These are phyloP conservation scores for Alloteropsis angusta DNA, from an alignment of 202 grass and related monocot genomes.

Conservation along the genomic window DNA sequence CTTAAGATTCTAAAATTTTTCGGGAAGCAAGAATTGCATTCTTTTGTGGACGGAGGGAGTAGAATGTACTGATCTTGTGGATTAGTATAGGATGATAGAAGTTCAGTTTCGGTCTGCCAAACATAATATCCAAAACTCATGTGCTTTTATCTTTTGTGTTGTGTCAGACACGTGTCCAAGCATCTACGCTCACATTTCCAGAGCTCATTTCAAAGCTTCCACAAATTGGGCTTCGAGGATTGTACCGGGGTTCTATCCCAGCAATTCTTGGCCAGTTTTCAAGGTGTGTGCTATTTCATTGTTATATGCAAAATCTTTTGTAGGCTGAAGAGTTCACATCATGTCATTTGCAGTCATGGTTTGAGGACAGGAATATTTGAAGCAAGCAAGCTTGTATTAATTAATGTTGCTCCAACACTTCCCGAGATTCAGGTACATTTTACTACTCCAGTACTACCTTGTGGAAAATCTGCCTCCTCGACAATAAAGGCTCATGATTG, in stretches of 20 bases:
- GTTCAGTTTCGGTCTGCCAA: background rate
- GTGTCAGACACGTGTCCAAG: conserved; percentile 85
- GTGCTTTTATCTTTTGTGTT: conserved; percentile 18
- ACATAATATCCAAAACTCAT: conserved; percentile 9
- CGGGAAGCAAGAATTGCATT: no score
- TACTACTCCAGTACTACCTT: background rate
- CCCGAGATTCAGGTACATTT: conserved; percentile 75
- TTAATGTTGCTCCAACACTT: conserved; percentile 83
- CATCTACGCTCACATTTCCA: conserved; percentile 87
- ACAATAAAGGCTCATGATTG: background rate
- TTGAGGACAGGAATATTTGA: conserved; percentile 97
- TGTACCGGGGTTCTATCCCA: conserved; percentile 89
- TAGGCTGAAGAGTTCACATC: conserved; percentile 17
- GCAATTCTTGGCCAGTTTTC: conserved; percentile 96
- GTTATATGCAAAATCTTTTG: background rate
- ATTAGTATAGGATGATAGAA: background rate
- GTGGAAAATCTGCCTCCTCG: background rate
- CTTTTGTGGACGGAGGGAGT: no score
- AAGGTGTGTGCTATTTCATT: conserved; percentile 34
- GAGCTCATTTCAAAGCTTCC: conserved; percentile 80
- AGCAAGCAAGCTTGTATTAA: conserved; percentile 81
- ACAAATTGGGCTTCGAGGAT: conserved; percentile 75
- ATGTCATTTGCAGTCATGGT: conserved; percentile 72
- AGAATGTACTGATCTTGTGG: background rate
- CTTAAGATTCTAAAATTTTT: no score